Evolutionary conservation across 148 eudicot species (phyloP).

Genomic region (Rhododendron molle): DNA sequence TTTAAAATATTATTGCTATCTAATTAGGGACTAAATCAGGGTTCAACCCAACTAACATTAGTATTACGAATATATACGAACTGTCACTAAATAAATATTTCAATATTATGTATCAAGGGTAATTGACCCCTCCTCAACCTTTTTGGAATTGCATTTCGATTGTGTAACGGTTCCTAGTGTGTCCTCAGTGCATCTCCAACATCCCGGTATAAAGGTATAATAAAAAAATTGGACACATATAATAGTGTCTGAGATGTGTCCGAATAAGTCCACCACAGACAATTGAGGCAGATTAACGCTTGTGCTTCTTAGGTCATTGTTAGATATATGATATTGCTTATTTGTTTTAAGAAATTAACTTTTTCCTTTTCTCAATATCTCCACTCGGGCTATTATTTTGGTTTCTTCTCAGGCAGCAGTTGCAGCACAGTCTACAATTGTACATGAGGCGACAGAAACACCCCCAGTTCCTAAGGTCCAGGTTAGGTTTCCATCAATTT

Average conservation of each 20-base stretch:
- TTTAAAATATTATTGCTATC: background rate
- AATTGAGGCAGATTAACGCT: background rate
- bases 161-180: background rate
- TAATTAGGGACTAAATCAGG: background rate
- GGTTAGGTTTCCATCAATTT: constrained; percentile 10
- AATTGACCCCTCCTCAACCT: background rate
- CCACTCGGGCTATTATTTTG: constrained; percentile 1
- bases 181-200: background rate
- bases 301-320: background rate
- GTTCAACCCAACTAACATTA: background rate
- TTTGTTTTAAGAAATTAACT: background rate
- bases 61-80: background rate
- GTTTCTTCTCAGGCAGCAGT: constrained; percentile 27
- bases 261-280: background rate
- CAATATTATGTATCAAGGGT: background rate
- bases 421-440: constrained; percentile 40
- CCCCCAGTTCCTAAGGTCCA: constrained; percentile 27
- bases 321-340: background rate
- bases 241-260: background rate
- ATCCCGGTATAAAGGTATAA: background rate
- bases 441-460: constrained; percentile 31
- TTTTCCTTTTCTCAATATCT: background rate
- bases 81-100: background rate
- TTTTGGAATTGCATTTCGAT: background rate
- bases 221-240: background rate